These are phyloP conservation scores for Trapa bicornis DNA, from an alignment of 345 rosid genomes.

Conservation along the genomic window DNA sequence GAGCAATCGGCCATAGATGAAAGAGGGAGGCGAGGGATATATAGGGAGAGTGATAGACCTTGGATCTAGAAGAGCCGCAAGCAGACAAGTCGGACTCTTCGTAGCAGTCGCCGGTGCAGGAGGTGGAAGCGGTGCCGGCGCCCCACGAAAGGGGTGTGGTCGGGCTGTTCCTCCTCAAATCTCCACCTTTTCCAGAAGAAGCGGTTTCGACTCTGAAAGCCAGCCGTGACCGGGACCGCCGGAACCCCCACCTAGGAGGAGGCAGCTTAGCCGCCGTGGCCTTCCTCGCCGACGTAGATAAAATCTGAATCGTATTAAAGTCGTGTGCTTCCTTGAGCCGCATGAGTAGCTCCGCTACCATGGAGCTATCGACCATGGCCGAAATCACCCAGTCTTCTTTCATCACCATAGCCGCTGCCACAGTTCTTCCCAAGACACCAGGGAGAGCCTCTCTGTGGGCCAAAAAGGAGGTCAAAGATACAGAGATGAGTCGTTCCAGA, in stretches of 20 bases:
- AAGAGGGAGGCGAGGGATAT: neutral
- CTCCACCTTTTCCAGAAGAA: constrained; percentile 23
- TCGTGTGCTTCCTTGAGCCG: constrained; percentile 22
- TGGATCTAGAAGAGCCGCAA: constrained; percentile 32
- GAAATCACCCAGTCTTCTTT: constrained; percentile 30
- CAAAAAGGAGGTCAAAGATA: neutral
- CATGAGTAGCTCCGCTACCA: constrained; percentile 29
- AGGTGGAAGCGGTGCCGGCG: constrained; percentile 44
- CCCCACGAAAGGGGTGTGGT: constrained; percentile 75
- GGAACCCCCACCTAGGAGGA: constrained; percentile 41
- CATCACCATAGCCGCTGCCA: constrained; percentile 13
- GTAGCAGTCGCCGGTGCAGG: constrained; percentile 41
- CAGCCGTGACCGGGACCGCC: constrained; percentile 44
- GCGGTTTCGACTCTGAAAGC: constrained; percentile 24
- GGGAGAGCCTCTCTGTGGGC: neutral
- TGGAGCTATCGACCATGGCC: constrained; percentile 30
- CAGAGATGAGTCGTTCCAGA: neutral
- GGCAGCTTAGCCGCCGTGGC: constrained; percentile 13
- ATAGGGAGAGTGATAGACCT: constrained; percentile 24
- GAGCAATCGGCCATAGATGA: neutral
- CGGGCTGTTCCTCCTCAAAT: constrained; percentile 45
- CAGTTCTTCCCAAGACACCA: neutral
- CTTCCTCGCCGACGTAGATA: constrained; percentile 6
- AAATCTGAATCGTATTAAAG: constrained; percentile 12
- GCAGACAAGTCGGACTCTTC: constrained; percentile 46